These are phyloP conservation scores for Tricholomella constricta DNA, from an alignment of 768 basidiomycete species.

Conservation along the genomic window DNA sequence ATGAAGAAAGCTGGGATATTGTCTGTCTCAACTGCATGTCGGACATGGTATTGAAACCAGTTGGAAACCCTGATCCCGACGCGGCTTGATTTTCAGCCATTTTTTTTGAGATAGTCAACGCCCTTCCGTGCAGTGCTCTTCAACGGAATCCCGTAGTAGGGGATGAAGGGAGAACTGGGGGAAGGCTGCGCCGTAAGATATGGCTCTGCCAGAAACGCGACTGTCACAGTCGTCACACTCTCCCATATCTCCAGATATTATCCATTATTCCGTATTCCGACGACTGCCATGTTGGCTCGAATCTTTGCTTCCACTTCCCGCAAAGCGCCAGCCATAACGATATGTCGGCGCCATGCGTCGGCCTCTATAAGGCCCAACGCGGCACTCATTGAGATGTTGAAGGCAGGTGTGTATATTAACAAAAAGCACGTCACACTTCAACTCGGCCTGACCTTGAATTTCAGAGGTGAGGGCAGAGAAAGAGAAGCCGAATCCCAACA, in stretches of 20 bases:
- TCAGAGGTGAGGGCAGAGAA: slow-evolving; percentile 3
- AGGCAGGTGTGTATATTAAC: slow-evolving; percentile 36
- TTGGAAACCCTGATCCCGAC: slow-evolving; percentile 24
- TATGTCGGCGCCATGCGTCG: slow-evolving; percentile 1
- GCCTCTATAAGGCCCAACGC: slow-evolving; percentile 17
- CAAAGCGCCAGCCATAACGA: slow-evolving; percentile 2
- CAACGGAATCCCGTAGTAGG: neutral
- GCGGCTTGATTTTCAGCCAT: slow-evolving; percentile 32
- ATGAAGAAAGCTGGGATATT: slow-evolving; percentile 52
- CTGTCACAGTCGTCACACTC: slow-evolving; percentile 13
- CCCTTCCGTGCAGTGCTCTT: neutral
- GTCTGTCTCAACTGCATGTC: slow-evolving; percentile 67
- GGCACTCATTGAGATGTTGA: slow-evolving; percentile 37
- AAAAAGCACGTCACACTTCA: neutral
- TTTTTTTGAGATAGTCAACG: neutral
- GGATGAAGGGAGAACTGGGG: neutral
- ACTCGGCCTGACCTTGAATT: neutral
- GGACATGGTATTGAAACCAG: slow-evolving; percentile 47
- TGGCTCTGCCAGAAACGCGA: slow-evolving; percentile 11
- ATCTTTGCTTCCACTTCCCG: slow-evolving; percentile 5
- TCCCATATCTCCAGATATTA: neutral
- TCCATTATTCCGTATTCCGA: neutral
- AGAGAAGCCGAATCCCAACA: neutral
- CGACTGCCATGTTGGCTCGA: slow-evolving; percentile 6
- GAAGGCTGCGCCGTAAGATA: neutral